phyloP scores from a whole-genome alignment of 192 early-diverging fungal species.

The Coemansia sp. region DNA sequence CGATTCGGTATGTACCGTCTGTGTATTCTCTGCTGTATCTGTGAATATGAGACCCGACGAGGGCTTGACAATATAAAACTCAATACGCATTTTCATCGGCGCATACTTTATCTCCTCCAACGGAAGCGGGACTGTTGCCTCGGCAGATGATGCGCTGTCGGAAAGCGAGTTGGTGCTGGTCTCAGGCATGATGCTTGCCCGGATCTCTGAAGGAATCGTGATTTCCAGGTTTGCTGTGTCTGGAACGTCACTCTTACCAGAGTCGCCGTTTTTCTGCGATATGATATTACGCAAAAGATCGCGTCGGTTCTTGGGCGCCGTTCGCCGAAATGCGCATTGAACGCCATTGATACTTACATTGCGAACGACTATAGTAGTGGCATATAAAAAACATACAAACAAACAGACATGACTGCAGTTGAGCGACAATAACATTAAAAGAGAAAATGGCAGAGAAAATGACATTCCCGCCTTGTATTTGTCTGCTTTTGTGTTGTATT shows the following conservation, averaged over 20 bases:
- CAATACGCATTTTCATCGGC: constrained; percentile 29
- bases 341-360: constrained; percentile 27
- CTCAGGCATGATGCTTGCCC: too few relatives aligned
- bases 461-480: too few relatives aligned
- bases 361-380: constrained; percentile 17
- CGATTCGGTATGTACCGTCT: constrained; percentile 61
- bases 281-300: constrained; percentile 17
- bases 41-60: constrained; percentile 31
- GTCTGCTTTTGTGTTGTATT: background rate
- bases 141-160: too few relatives aligned
- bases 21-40: background rate
- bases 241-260: too few relatives aligned
- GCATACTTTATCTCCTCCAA: background rate
- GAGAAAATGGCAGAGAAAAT: too few relatives aligned
- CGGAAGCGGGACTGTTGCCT: background rate
- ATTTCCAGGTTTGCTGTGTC: constrained; percentile 32
- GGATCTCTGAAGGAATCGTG: constrained; percentile 11
- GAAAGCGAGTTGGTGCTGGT: too few relatives aligned
- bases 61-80: constrained; percentile 39
- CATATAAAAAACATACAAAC: background rate
- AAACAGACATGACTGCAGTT: background rate
- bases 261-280: constrained; percentile 8
- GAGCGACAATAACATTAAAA: background rate
- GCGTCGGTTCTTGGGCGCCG: constrained; percentile 15
- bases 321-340: constrained; percentile 16